Evolutionary conservation across 176 grass and related monocot species (phyloP).

Genomic region (Carex cristatella): DNA sequence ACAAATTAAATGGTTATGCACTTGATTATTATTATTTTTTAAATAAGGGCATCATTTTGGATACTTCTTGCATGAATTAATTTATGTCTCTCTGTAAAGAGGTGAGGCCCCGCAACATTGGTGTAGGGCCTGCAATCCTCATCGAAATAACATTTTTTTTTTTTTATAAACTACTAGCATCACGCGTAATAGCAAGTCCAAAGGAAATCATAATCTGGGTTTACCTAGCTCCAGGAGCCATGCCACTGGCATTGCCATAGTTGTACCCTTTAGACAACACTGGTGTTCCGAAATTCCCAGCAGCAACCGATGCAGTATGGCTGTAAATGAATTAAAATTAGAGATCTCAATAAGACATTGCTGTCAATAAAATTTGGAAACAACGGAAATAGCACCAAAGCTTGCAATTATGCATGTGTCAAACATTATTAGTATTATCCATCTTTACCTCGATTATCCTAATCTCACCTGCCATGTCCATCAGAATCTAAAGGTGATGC

Average conservation of each 20-base stretch:
- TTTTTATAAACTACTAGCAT: not conserved
- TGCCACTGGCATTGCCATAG: slow-evolving; percentile 76
- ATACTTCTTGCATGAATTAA: not conserved
- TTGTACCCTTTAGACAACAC: slow-evolving; percentile 58
- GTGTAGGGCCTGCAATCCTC: not conserved
- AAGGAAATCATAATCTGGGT: slow-evolving; percentile 13
- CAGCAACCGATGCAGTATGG: slow-evolving; percentile 73
- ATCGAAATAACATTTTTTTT: not conserved
- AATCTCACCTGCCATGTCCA: slow-evolving; percentile 78
- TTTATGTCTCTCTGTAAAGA: not conserved
- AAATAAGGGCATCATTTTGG: not conserved
- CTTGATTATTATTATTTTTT: not conserved
- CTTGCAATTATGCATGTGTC: not conserved
- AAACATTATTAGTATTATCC: too few relatives aligned
- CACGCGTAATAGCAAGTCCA: not conserved
- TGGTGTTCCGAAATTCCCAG: slow-evolving; percentile 62
- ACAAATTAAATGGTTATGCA: not conserved
- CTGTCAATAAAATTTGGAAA: not conserved
- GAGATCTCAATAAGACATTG: not conserved
- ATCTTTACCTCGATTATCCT: not conserved
- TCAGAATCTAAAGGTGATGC: slow-evolving; percentile 94
- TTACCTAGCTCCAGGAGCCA: slow-evolving; percentile 85
- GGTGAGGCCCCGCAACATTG: not conserved
- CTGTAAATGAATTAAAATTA: slow-evolving; percentile 35
- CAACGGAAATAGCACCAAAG: not conserved